These are phyloP conservation scores for Citrus cavaleriei DNA, from an alignment of 345 rosid genomes.

Conservation along the genomic window DNA sequence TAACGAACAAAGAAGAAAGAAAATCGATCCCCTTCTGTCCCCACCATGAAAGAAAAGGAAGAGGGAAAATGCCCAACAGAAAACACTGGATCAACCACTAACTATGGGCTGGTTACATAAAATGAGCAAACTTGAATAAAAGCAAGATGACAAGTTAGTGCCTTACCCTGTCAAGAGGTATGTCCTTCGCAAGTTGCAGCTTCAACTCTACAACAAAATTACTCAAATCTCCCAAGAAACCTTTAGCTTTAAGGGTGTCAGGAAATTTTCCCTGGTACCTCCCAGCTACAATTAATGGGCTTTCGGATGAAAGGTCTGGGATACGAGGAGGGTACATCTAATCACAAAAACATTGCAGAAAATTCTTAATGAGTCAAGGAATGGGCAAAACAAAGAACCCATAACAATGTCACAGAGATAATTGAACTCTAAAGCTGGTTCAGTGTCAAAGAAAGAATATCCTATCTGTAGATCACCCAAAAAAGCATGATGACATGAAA, in stretches of 20 bases:
- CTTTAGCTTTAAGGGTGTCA: constrained; percentile 42
- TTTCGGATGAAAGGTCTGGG: constrained; percentile 65
- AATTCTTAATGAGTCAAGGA: background rate
- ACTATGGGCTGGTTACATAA: background rate
- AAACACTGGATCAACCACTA: background rate
- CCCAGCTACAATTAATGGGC: constrained; percentile 55
- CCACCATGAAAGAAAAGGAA: background rate
- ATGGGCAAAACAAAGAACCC: background rate
- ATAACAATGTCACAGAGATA: constrained; percentile 1
- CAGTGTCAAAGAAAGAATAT: background rate
- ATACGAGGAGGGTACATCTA: constrained; percentile 57
- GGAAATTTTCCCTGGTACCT: constrained; percentile 69
- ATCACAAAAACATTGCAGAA: constrained; percentile 12
- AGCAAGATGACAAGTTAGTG: background rate
- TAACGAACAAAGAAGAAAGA: background rate
- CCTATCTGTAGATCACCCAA: background rate
- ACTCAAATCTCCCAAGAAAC: constrained; percentile 57
- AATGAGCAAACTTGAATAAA: background rate
- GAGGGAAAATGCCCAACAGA: background rate
- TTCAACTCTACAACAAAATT: constrained; percentile 48
- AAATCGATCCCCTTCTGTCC: background rate
- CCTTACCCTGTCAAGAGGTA: constrained; percentile 60
- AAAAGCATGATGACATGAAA: background rate
- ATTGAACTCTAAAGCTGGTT: background rate
- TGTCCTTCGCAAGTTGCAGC: constrained; percentile 45